These are phyloP conservation scores for Trichophyton equinum DNA, from an alignment of 2,329 filamentous ascomycete species.

Conservation along the genomic window DNA sequence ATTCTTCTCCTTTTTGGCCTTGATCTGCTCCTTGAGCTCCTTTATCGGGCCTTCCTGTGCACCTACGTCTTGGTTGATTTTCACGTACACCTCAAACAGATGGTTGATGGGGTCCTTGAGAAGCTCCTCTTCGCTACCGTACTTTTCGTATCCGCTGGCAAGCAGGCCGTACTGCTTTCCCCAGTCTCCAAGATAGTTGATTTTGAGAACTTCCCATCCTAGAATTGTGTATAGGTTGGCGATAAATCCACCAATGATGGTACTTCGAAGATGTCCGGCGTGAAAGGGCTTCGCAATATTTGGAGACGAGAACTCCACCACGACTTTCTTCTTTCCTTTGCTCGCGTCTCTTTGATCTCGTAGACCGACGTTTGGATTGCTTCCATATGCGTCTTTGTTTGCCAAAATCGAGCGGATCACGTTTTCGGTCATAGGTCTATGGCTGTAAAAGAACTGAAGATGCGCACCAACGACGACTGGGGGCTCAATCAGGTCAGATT, in stretches of 20 bases:
- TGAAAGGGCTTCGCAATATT: slow-evolving; percentile 58
- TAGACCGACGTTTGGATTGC: slow-evolving; percentile 46
- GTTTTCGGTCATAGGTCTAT: slow-evolving; percentile 42
- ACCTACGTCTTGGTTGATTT: slow-evolving; percentile 46
- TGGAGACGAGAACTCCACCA: slow-evolving; percentile 54
- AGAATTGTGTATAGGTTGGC: slow-evolving; percentile 48
- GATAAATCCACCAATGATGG: slow-evolving; percentile 55
- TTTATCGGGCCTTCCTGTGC: slow-evolving; percentile 47
- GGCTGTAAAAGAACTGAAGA: slow-evolving; percentile 55
- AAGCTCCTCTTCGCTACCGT: slow-evolving; percentile 48
- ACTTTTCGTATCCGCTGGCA: slow-evolving; percentile 50
- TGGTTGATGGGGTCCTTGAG: slow-evolving; percentile 51
- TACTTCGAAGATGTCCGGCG: slow-evolving; percentile 52
- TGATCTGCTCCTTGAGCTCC: slow-evolving; percentile 40
- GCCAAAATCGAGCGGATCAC: slow-evolving; percentile 49
- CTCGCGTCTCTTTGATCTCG: slow-evolving; percentile 45
- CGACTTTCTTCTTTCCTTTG: slow-evolving; percentile 46
- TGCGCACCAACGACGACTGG: slow-evolving; percentile 47
- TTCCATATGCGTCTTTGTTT: slow-evolving; percentile 45
- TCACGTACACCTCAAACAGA: slow-evolving; percentile 54
- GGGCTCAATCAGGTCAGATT: slow-evolving; percentile 45
- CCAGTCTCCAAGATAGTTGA: slow-evolving; percentile 59
- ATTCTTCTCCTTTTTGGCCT: slow-evolving; percentile 36
- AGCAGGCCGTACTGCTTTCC: slow-evolving; percentile 55
- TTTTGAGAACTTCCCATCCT: slow-evolving; percentile 50